Percentiles rank a stretch among this genome's conserved stretches.
These are phyloP conservation scores for Sedum album DNA, from an alignment of 164 flowering plant genomes.

Conservation along the genomic window DNA sequence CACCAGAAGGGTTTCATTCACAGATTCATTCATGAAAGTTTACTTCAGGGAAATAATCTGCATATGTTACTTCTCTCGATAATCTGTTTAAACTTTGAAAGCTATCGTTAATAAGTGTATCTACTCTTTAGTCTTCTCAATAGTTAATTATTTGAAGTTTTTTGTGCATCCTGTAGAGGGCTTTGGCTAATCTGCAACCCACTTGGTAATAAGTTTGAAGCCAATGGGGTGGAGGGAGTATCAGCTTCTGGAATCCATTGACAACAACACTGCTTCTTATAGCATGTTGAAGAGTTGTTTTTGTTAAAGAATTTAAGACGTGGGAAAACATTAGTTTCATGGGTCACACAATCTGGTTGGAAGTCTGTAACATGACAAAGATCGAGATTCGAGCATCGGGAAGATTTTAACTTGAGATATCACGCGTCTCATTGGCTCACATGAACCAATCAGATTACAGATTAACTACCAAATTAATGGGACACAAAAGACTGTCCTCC, in stretches of 20 bases:
- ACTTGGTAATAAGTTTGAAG: no score
- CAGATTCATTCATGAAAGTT: background rate
- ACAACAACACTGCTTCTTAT: no score
- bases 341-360: background rate
- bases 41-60: background rate
- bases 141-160: background rate
- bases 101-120: no score
- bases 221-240: no score
- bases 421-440: slow-evolving; percentile 1
- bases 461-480: background rate
- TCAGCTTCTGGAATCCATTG: no score
- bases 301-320: no score
- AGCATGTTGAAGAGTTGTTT: no score
- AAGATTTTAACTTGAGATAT: slow-evolving; percentile 1
- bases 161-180: no score
- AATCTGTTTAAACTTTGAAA: no score
- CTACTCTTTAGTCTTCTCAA: background rate
- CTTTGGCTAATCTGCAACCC: no score
- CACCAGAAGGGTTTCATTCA: background rate
- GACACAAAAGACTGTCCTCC: slow-evolving; percentile 7
- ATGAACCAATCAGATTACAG: slow-evolving; percentile 1
- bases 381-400: background rate
- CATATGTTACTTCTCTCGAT: background rate
- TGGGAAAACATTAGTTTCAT: no score
- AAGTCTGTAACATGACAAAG: background rate